Evolutionary conservation across 805 yeast species (phyloP), one percentile per base, ranked within the genome.

Genomic region (Metschnikowia sp.): DNA sequence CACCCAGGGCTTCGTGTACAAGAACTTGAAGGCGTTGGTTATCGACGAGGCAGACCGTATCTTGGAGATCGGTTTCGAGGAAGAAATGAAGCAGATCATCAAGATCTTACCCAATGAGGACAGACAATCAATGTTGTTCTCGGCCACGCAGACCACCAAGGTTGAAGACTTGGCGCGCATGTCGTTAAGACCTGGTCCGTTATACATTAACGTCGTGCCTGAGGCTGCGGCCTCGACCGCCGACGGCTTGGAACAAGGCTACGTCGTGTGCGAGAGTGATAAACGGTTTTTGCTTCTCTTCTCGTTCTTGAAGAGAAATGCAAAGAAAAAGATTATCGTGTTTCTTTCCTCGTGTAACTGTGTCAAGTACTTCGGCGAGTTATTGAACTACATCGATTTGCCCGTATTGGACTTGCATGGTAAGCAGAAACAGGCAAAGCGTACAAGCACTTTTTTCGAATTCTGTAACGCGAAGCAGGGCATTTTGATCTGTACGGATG

Each of bases 101-200:
- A 88, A 85, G 69, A 88, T 95, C 53, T 75, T 94, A 61, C 99
- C 99, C 39, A 86, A 82, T 51, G 92, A 89, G 56, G 91, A 86
- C 55, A 85, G 99, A 70, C 99, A 94, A 69, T 79, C 96, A 36
- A 92, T 94, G 98, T 74, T 94, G 54, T 94, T 94, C 65, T 92
- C 98, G n/a, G 99, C 99, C 40, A 94, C 99, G 1, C 99, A 94
- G 69, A 94, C 99, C 30, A 94, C 98, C 36, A 94, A 95, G 71
- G 99, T 94, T 54, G 98, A 94, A 68, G 99, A 94, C 72, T 77
- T 94, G 62, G 99, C 99, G 12, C 82, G 99, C 69, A 92, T 94
- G 44, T 92, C 99, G 3, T 76, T 95, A 60, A 83, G 96, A 65
- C 84, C 91, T 44, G 97, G 97, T 39, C 98, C 99, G 10, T 69